These are phyloP conservation scores for Shiraia sp. DNA, from an alignment of 2,329 filamentous ascomycete genomes.

Conservation along the genomic window DNA sequence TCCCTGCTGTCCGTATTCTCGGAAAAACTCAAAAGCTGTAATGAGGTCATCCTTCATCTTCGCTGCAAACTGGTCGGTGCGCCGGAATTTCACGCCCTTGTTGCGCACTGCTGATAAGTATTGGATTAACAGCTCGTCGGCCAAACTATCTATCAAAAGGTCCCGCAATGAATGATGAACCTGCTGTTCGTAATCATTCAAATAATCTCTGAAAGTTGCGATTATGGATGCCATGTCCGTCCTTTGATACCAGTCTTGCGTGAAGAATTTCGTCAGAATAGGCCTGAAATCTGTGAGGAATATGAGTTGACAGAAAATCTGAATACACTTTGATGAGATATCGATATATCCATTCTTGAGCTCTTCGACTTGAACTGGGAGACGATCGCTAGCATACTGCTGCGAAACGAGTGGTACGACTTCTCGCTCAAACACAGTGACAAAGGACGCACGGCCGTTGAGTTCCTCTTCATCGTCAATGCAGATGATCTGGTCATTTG, in stretches of 20 bases:
- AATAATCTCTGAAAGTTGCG: slow-evolving; percentile 93
- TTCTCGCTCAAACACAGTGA: slow-evolving; percentile 82
- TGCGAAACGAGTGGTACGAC: slow-evolving; percentile 80
- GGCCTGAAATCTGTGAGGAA: slow-evolving; percentile 86
- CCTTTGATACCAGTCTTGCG: slow-evolving; percentile 81
- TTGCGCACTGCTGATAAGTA: slow-evolving; percentile 88
- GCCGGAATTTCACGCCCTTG: slow-evolving; percentile 84
- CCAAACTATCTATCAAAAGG: slow-evolving; percentile 90
- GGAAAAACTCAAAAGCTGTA: slow-evolving; percentile 88
- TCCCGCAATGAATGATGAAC: slow-evolving; percentile 86
- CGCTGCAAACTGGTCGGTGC: slow-evolving; percentile 83
- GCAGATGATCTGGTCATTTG: slow-evolving; percentile 98
- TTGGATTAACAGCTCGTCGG: slow-evolving; percentile 83
- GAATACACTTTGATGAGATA: slow-evolving; percentile 89
- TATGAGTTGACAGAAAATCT: slow-evolving; percentile 81
- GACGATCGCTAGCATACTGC: slow-evolving; percentile 70
- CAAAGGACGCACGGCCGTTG: slow-evolving; percentile 73
- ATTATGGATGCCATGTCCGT: slow-evolving; percentile 92
- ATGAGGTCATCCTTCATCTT: slow-evolving; percentile 93
- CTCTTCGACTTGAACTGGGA: slow-evolving; percentile 70
- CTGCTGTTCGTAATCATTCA: slow-evolving; percentile 81
- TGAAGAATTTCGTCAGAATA: slow-evolving; percentile 90
- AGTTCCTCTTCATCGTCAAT: slow-evolving; percentile 74
- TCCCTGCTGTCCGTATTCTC: slow-evolving; percentile 54
- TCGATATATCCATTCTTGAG: slow-evolving; percentile 94